Base-by-base conservation (phyloP, 2,329 filamentous ascomycete species). In the Colletotrichum eremochloae region DNA sequence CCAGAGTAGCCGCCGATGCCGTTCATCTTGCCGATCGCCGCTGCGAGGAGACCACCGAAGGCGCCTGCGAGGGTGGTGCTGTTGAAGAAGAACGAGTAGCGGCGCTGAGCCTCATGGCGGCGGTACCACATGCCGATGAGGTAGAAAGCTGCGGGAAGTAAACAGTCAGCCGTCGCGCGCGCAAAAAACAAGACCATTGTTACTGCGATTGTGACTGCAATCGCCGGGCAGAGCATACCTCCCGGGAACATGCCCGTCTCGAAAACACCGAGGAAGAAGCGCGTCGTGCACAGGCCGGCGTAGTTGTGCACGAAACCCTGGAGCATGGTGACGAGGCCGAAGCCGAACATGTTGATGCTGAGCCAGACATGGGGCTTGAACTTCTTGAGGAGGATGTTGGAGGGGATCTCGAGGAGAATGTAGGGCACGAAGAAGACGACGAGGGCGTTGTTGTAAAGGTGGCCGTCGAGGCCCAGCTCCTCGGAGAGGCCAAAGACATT, bases 71-170 rank as follows among this genome's bases (percentile, higher is more conserved):
- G 72, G 61, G 92, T 93, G 0, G 93, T 95, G 38, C 88, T 94
- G 78, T 89, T 91, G 86, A 98, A 98, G 86, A 98, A 98, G 85
- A 98, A 95, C 20, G 92, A 93, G 83, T 95, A 98, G 40, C 96
- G 91, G 78, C 94, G 94, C 82, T 98, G 96, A 2, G 95, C 94
- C 82, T 98, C 96, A 56, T 86, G 86, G 72, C 96, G 90, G 72
- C 92, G 91, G 77, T 98, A 99, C 95, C 93, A 97, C 91, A 96
- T 96, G 70, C 93, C 91, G 73, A 95, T 91, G 9, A 95, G 84
- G 78, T 95, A 93, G 79, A 93, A 88, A 62, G 83, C 85, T 83
- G 60, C 15, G 11, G 8, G 29, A 40, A 52, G 18, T 20, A 5
- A 15, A 36, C 9, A 5, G 8, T 57, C 29, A 63, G 61, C 46